Conservation (phyloP, 805 yeast species). For the Hanseniaspora meyeri region DNA sequence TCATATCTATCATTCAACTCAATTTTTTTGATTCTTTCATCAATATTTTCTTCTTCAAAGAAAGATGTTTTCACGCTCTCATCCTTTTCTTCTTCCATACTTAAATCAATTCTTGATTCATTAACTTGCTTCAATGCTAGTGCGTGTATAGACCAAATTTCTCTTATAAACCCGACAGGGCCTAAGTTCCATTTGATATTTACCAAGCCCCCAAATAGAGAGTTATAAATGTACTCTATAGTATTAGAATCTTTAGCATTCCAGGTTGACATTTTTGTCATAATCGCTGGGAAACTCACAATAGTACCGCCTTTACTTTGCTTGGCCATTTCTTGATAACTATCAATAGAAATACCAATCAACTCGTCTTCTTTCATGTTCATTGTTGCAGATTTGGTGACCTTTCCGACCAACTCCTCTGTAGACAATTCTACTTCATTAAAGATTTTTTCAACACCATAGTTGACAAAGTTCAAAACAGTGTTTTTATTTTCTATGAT, state of each 20-base stretch:
- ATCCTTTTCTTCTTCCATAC: slow-evolving; percentile 12
- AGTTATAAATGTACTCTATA: slow-evolving; percentile 55
- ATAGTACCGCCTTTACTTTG: slow-evolving; percentile 69
- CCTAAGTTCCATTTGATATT: slow-evolving; percentile 92
- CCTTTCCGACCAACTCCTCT: slow-evolving; percentile 49
- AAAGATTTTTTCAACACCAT: slow-evolving; percentile 29
- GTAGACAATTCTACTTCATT: slow-evolving; percentile 50
- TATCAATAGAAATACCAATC: slow-evolving; percentile 36
- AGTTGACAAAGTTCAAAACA: slow-evolving; percentile 37
- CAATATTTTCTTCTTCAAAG: slow-evolving; percentile 28
- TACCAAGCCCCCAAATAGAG: slow-evolving; percentile 78
- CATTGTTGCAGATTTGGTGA: slow-evolving; percentile 44
- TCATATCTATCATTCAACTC: slow-evolving; percentile 35
- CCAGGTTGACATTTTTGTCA: slow-evolving; percentile 62
- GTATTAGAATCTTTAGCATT: slow-evolving; percentile 41
- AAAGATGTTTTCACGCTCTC: slow-evolving; percentile 17
- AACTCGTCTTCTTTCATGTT: slow-evolving; percentile 35
- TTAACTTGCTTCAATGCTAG: slow-evolving; percentile 56
- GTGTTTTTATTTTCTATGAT: slow-evolving; percentile 46
- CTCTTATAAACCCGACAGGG: slow-evolving; percentile 75
- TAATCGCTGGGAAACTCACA: slow-evolving; percentile 64
- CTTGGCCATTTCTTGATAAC: slow-evolving; percentile 43
- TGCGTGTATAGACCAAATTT: slow-evolving; percentile 82
- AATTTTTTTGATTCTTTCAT: slow-evolving; percentile 36
- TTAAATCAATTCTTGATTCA: slow-evolving; percentile 22